Conservation (phyloP, 2,329 filamentous ascomycete species). For the Purpureocillium takamizusanense region DNA sequence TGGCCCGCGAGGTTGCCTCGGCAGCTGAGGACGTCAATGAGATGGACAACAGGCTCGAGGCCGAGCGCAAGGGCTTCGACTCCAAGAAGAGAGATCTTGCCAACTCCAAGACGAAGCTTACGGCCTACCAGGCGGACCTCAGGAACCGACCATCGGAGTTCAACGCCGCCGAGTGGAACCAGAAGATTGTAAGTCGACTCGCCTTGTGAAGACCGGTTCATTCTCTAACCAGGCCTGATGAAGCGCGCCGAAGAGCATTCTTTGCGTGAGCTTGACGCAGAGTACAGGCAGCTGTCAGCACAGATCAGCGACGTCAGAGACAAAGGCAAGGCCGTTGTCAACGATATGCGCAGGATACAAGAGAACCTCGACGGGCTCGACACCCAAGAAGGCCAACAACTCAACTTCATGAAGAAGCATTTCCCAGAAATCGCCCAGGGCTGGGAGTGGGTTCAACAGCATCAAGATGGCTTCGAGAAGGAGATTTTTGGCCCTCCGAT, state of each 20-base stretch:
- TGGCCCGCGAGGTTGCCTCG: constrained; percentile 27
- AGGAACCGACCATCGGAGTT: constrained; percentile 58
- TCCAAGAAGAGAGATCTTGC: constrained; percentile 42
- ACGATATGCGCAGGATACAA: constrained; percentile 28
- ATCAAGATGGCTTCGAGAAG: constrained; percentile 61
- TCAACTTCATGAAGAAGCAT: constrained; percentile 51
- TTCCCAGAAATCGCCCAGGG: constrained; percentile 58
- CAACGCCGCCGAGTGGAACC: constrained; percentile 61
- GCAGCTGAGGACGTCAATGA: constrained; percentile 31
- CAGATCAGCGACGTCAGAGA: constrained; percentile 33
- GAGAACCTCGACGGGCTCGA: constrained; percentile 51
- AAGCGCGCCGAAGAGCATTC: constrained; percentile 54
- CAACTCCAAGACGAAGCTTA: constrained; percentile 47
- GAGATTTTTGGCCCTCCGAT: constrained; percentile 75
- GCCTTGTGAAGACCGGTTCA: no score
- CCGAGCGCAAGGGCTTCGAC: constrained; percentile 39
- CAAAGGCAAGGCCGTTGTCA: constrained; percentile 30
- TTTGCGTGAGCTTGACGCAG: constrained; percentile 39
- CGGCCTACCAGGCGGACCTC: constrained; percentile 51
- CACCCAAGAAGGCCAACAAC: constrained; percentile 66
- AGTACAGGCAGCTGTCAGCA: constrained; percentile 23
- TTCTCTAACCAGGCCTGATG: constrained; percentile 13
- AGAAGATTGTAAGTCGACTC: constrained; percentile 51
- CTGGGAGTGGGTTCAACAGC: constrained; percentile 74
- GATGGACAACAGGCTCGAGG: constrained; percentile 33